Base-by-base conservation (phyloP, 495 filamentous ascomycete genomes). In the Lasiosphaeris hirsuta region DNA sequence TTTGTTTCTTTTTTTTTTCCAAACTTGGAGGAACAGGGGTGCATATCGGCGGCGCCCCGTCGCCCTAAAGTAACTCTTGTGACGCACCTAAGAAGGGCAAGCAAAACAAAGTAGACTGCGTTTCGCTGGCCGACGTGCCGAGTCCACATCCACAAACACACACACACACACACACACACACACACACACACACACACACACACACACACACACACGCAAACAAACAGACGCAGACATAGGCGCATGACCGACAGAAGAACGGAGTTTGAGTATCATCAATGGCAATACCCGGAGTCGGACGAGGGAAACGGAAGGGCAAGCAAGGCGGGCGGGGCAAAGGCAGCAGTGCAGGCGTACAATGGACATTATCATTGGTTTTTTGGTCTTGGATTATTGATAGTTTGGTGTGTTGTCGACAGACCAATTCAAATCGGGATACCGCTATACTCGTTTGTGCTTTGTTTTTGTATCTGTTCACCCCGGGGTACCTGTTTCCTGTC, bases 301-400 rank as follows among this genome's bases (percentile, higher is more conserved):
- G 39, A 13, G 14, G 39, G 39, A 15, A 11, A 15, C 39, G 39
- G 39, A 41, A 11, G 14, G 11, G 39, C 23, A 30, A 30, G 23
- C 23, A 23, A 23, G 43, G 14, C 30, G 43, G 15, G 10, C 18
- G 30, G 43, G 15, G 41, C 41, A 46, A 23, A 23, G 8, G 43
- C 17, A 41, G 38, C 38, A 15, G 11, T 41, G 8, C 11, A 11
- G 38, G 38, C 17, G 15, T 46, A 23, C 17, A 17, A 44, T 18
- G 17, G 13, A 23, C 13, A 23, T 38, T 7, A 56, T 48, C 48
- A 56, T 48, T 38, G 48, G 40, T 56, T 47, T 33, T 56, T 47
- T 56, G 48, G 23, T 30, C 23, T 30, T 30, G 23, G 23, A 30
- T 30, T 30, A 30, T 30, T 30, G 23, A 30, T 30, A 30, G 23